Evolutionary conservation across 306 rosid genomes (phyloP), one percentile per base, ranked within the genome.

Genomic region (Citrullus colocynthis): DNA sequence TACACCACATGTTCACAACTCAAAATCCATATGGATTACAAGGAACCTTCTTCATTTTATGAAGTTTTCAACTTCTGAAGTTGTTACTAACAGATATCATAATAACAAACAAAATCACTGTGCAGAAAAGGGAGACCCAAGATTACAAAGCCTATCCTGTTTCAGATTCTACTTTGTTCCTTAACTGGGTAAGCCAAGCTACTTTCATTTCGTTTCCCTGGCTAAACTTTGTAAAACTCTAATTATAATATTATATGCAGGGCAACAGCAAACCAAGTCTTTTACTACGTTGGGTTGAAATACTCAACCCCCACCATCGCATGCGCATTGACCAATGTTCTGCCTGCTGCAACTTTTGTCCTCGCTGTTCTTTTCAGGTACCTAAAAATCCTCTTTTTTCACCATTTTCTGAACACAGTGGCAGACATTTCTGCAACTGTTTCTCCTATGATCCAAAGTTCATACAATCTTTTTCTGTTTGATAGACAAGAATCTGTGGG

Each of bases 321-420:
- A 34, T 83, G 89, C 56, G 97, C 97, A 21, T 79, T 90, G 32
- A 78, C 78, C 55, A 91, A 93, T 83, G 82, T 88, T 73, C 93
- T 93, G 67, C 98, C 98, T 14, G 96, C 97, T 28, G 87, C 90
- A 81, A 90, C 98, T 37, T 90, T 93, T 78, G 6, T 91, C 70
- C 89, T 93, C 13, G 97, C 97, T 28, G 54, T 88, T n/a, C 1
- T 93, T 45, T 91, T 81, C 88, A 85, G 97, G 97, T 90, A 58
- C 18, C 2, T 0, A 37, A 37, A 56, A n/a, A 13, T 2, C 59
- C 16, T 59, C 14, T 21, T 30, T 16, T 54, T 42, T 76, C 66
- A 32, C 44, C 44, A 42, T 39, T 32, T 7, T 36, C n/a, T 9
- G 8, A 66, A 4, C 73, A 63, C 21, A 36, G 39, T 36, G 39